Evolutionary conservation across 2,329 filamentous ascomycete genomes (phyloP).

Genomic region (Huntiella bhutanensis): DNA sequence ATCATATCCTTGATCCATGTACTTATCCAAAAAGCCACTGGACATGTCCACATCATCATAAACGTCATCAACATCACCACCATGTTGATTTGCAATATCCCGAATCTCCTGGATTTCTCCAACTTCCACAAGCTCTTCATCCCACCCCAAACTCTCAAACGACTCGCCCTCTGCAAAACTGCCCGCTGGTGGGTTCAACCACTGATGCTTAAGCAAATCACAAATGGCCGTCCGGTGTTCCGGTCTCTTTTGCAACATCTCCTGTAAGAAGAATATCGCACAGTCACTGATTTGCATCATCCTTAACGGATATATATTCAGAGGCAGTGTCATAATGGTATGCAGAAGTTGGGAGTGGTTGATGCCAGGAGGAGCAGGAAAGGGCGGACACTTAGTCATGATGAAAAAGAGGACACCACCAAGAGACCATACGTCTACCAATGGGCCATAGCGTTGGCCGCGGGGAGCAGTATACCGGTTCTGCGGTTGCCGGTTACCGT

Average conservation of each 20-base stretch:
- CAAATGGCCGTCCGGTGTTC: conserved; percentile 54
- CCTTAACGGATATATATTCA: conserved; percentile 48
- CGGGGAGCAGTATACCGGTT: conserved; percentile 21
- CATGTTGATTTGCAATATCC: no score
- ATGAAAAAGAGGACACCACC: conserved; percentile 81
- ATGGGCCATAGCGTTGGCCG: conserved; percentile 63
- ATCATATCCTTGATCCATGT: conserved; percentile 1
- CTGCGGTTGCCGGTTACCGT: conserved; percentile 41
- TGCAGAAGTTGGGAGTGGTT: conserved; percentile 64
- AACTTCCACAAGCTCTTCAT: conserved; percentile 26
- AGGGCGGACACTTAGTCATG: conserved; percentile 64
- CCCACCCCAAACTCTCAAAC: conserved; percentile 14
- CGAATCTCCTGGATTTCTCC: not conserved
- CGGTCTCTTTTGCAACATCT: conserved; percentile 71
- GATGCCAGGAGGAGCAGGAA: conserved; percentile 56
- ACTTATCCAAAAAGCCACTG: conserved; percentile 7
- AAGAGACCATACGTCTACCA: conserved; percentile 91
- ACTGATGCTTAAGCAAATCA: conserved; percentile 52
- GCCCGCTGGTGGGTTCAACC: conserved; percentile 33
- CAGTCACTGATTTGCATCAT: conserved; percentile 38
- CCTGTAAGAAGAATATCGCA: conserved; percentile 54
- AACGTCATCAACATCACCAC: not conserved
- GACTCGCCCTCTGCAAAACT: no score
- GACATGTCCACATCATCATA: conserved; percentile 11
- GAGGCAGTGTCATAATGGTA: conserved; percentile 62